Conservation (phyloP, 371 early-diverging fungal species). For the Parasitella parasitica region DNA sequence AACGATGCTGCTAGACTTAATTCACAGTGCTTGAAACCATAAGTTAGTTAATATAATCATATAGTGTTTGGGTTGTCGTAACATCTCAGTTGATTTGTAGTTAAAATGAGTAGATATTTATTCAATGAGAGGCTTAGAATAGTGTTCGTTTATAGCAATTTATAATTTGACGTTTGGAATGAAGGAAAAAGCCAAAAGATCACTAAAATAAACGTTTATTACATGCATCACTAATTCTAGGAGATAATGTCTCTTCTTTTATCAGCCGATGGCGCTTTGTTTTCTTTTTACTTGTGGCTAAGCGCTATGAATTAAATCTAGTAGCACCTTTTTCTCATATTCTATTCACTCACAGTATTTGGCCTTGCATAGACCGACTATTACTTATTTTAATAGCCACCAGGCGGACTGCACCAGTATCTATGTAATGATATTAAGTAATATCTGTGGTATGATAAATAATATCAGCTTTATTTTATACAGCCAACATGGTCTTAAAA, state of each 20-base stretch:
- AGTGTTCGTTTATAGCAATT: constrained; percentile 8
- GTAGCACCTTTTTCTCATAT: too few species aligned
- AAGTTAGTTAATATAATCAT: constrained; percentile 13
- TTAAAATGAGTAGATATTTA: constrained; percentile 11
- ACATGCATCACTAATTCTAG: constrained; percentile 7
- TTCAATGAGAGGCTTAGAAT: constrained; percentile 7
- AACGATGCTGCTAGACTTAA: too few species aligned
- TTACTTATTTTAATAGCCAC: too few species aligned
- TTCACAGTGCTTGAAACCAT: constrained; percentile 16
- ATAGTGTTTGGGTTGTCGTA: constrained; percentile 4
- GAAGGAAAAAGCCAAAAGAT: constrained; percentile 9
- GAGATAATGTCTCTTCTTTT: constrained; percentile 2
- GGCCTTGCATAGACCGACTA: too few species aligned
- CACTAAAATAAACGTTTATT: constrained; percentile 5
- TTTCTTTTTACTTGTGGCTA: too few species aligned
- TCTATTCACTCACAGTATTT: too few species aligned
- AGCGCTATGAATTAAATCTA: too few species aligned
- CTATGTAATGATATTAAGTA: too few species aligned
- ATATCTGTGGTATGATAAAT: too few species aligned
- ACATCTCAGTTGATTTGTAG: constrained; percentile 14
- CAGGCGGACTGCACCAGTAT: too few species aligned
- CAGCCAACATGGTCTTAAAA: too few species aligned
- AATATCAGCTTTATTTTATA: too few species aligned
- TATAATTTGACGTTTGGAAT: constrained; percentile 9
- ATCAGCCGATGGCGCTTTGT: constrained; percentile 2